These are phyloP conservation scores for Stylonectria norvegica DNA, from an alignment of 2,329 filamentous ascomycete species.

Conservation along the genomic window DNA sequence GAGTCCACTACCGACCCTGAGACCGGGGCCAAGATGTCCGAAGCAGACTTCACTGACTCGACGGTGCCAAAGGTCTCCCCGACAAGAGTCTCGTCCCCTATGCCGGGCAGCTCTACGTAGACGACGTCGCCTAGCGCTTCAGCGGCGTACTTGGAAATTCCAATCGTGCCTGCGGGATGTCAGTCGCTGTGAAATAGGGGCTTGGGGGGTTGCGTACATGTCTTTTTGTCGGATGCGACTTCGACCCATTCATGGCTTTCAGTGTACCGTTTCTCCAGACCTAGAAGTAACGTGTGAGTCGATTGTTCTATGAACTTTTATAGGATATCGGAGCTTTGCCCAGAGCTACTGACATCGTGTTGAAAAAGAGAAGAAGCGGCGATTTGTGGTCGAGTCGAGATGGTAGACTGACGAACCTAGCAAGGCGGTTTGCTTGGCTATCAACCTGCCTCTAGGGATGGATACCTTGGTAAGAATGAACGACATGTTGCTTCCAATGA, in stretches of 20 bases:
- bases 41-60: slow-evolving; percentile 89
- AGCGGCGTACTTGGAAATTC: slow-evolving; percentile 81
- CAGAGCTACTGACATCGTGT: too few relatives aligned
- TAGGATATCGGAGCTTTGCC: too few relatives aligned
- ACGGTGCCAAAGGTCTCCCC: slow-evolving; percentile 83
- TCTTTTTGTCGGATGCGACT: slow-evolving; percentile 64
- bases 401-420: too few relatives aligned
- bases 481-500: too few relatives aligned
- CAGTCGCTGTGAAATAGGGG: not conserved
- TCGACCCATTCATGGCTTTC: slow-evolving; percentile 94
- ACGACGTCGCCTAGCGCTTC: slow-evolving; percentile 85
- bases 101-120: slow-evolving; percentile 78
- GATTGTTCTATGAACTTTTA: too few relatives aligned
- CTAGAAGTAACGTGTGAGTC: too few relatives aligned
- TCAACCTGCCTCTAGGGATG: too few relatives aligned
- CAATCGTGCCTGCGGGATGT: slow-evolving; percentile 55
- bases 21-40: slow-evolving; percentile 82
- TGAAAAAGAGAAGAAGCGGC: too few relatives aligned
- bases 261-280: slow-evolving; percentile 56
- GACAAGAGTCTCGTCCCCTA: slow-evolving; percentile 59
- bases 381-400: too few relatives aligned
- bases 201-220: slow-evolving; percentile 17
- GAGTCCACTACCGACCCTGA: slow-evolving; percentile 66
- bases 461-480: too few relatives aligned
- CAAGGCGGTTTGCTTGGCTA: too few relatives aligned